phyloP scores from a whole-genome alignment of 108 stramenopile genomes.

The Pseudonitzschia pungens region DNA sequence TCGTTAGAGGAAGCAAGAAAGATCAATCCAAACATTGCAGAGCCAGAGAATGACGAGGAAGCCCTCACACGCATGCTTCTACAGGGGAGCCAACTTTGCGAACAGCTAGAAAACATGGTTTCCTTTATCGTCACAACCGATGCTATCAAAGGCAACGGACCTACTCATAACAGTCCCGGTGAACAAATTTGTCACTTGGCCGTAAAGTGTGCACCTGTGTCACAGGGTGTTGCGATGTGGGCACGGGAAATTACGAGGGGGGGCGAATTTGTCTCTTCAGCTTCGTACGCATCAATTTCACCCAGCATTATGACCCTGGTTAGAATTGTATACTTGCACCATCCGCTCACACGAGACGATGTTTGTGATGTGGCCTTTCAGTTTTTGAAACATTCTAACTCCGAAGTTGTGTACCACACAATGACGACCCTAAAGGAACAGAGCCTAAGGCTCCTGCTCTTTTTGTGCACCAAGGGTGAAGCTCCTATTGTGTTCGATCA shows the following conservation, averaged over 20 bases:
- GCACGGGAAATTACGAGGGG: slow-evolving; percentile 61
- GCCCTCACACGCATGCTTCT: slow-evolving; percentile 44
- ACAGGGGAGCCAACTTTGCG: slow-evolving; percentile 73
- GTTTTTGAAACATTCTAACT: slow-evolving; percentile 73
- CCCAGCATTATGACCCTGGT: slow-evolving; percentile 77
- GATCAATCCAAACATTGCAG: neutral
- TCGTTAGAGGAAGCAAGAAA: slow-evolving; percentile 23
- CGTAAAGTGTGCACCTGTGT: slow-evolving; percentile 60
- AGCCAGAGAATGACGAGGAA: slow-evolving; percentile 49
- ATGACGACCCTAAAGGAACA: slow-evolving; percentile 87
- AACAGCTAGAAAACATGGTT: slow-evolving; percentile 81
- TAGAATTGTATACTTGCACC: slow-evolving; percentile 57
- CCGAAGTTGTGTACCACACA: slow-evolving; percentile 80
- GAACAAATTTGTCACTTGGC: slow-evolving; percentile 63
- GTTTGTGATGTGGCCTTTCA: slow-evolving; percentile 61
- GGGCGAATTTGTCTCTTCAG: slow-evolving; percentile 68
- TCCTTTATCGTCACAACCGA: slow-evolving; percentile 61
- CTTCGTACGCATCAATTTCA: slow-evolving; percentile 72
- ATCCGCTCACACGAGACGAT: slow-evolving; percentile 66
- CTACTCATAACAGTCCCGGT: slow-evolving; percentile 49
- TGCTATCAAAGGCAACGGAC: neutral
- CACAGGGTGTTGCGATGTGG: slow-evolving; percentile 82
- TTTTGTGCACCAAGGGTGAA: slow-evolving; percentile 65
- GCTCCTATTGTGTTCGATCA: slow-evolving; percentile 52
- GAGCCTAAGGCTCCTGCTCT: slow-evolving; percentile 69